Conservation (phyloP, 139 green algal species). For the Chlamydomonas eustigma region DNA sequence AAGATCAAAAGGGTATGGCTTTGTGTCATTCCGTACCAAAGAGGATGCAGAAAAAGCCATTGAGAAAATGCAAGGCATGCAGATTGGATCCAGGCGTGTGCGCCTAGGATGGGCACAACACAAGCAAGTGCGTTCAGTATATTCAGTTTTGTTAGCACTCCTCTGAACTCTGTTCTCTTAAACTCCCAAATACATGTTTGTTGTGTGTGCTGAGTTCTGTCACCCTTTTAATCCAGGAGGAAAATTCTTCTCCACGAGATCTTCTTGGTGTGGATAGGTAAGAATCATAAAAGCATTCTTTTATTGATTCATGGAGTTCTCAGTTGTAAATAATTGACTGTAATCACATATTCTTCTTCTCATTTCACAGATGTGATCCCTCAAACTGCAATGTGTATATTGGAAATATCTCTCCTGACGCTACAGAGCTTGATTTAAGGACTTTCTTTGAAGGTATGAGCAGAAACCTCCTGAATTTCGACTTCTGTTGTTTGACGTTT, state of each 20-base stretch:
- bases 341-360: neutral
- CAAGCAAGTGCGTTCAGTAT: conserved; percentile 49
- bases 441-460: neutral
- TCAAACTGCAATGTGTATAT: conserved; percentile 13
- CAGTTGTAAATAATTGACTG: too few species aligned
- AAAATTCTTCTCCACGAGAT: neutral
- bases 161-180: neutral
- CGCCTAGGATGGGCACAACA: conserved; percentile 75
- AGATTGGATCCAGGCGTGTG: conserved; percentile 52
- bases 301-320: too few species aligned
- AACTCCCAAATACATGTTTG: neutral
- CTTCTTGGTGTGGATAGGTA: neutral
- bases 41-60: conserved; percentile 61
- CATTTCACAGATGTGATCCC: neutral
- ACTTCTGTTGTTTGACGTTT: too few species aligned
- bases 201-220: neutral
- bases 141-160: neutral
- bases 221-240: neutral
- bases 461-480: too few species aligned
- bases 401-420: conserved; percentile 12
- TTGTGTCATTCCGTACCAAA: conserved; percentile 65
- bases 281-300: too few species aligned
- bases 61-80: conserved; percentile 53
- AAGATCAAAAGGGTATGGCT: conserved; percentile 68
- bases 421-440: conserved; percentile 2